These are phyloP conservation scores for Volvariella volvacea DNA, from an alignment of 1,284 basidiomycete genomes.

Conservation along the genomic window DNA sequence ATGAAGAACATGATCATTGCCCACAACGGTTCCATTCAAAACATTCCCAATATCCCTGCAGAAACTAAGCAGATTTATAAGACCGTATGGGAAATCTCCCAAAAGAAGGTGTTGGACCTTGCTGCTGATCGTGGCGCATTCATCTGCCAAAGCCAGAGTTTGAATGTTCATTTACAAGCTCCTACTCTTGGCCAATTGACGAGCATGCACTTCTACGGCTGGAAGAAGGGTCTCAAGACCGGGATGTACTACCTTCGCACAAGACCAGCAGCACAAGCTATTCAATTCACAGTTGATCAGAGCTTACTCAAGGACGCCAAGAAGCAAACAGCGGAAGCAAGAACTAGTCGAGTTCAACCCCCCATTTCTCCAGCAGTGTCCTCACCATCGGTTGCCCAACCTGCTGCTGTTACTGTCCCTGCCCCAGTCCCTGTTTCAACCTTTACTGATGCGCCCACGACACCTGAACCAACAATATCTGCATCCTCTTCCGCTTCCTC, in stretches of 20 bases:
- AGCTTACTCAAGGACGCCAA: constrained; percentile 72
- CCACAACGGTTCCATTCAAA: constrained; percentile 93
- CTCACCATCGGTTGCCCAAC: constrained; percentile 9
- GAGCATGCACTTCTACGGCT: constrained; percentile 99
- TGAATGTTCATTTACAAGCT: constrained; percentile 92
- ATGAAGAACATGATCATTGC: constrained; percentile 99
- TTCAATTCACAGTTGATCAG: constrained; percentile 97
- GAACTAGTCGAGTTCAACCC: constrained; percentile 17
- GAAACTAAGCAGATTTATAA: constrained; percentile 96
- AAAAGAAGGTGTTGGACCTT: constrained; percentile 97
- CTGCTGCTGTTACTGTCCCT: constrained; percentile 12
- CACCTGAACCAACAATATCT: constrained; percentile 10
- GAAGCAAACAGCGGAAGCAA: constrained; percentile 35
- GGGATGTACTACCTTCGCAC: constrained; percentile 98
- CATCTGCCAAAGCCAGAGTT: constrained; percentile 90
- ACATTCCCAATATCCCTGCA: constrained; percentile 80
- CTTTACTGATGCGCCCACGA: constrained; percentile 11
- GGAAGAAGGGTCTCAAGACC: constrained; percentile 99
- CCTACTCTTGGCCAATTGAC: constrained; percentile 94
- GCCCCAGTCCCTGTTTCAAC: constrained; percentile 8
- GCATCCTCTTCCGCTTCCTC: constrained; percentile 12
- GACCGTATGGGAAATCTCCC: constrained; percentile 99
- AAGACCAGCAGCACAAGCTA: constrained; percentile 89
- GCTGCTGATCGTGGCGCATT: constrained; percentile 98
- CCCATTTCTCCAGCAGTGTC: constrained; percentile 19